Evolutionary conservation across 2,329 filamentous ascomycete genomes (phyloP).

Genomic region (Uncinocarpus reesii): DNA sequence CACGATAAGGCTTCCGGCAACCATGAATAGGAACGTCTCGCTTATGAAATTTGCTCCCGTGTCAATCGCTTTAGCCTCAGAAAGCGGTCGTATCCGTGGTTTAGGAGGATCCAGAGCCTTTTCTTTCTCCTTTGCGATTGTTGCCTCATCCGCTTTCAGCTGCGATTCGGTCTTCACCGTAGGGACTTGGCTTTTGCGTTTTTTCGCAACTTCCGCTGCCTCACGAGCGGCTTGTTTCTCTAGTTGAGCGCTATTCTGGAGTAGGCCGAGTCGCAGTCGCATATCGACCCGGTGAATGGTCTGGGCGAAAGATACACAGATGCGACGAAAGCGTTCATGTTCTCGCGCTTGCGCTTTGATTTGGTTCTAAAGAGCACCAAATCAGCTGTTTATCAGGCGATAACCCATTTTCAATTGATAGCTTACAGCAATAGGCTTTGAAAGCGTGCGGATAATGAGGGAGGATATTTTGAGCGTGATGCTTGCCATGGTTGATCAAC

Average conservation of each 20-base stretch:
- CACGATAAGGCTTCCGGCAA: slow-evolving; percentile 52
- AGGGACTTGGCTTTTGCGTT: slow-evolving; percentile 43
- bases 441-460: slow-evolving; percentile 53
- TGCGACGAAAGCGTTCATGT: slow-evolving; percentile 53
- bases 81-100: slow-evolving; percentile 51
- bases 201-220: slow-evolving; percentile 45
- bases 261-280: slow-evolving; percentile 54
- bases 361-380: slow-evolving; percentile 42
- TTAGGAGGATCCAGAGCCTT: slow-evolving; percentile 40
- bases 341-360: slow-evolving; percentile 60
- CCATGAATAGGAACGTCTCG: slow-evolving; percentile 55
- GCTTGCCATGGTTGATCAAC: slow-evolving; percentile 43
- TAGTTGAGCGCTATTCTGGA: slow-evolving; percentile 50
- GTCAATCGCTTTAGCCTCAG: slow-evolving; percentile 59
- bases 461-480: slow-evolving; percentile 57
- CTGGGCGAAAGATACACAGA: slow-evolving; percentile 55
- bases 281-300: slow-evolving; percentile 56
- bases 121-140: slow-evolving; percentile 36
- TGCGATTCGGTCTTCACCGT: slow-evolving; percentile 55
- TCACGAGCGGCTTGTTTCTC: slow-evolving; percentile 39
- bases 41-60: slow-evolving; percentile 59
- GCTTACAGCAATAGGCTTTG: slow-evolving; percentile 57
- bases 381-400: neutral
- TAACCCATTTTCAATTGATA: neutral
- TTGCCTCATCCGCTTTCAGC: slow-evolving; percentile 46